These are phyloP conservation scores for Penicillium glabrum DNA, from an alignment of 2,329 filamentous ascomycete genomes.

Conservation along the genomic window DNA sequence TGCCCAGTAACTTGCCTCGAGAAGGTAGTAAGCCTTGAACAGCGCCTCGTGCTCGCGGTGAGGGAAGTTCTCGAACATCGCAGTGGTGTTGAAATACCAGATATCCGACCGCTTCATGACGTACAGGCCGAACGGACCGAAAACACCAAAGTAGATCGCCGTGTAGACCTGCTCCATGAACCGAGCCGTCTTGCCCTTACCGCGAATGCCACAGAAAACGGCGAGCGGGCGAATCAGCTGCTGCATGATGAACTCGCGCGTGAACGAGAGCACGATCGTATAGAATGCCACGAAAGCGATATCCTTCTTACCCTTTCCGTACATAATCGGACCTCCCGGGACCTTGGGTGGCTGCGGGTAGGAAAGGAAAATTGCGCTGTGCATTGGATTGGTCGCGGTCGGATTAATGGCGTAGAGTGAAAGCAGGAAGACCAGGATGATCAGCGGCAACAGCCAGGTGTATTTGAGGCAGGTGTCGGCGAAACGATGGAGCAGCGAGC, in stretches of 20 bases:
- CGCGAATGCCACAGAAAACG: constrained; percentile 65
- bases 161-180: constrained; percentile 98
- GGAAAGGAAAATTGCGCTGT: constrained; percentile 84
- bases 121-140: constrained; percentile 81
- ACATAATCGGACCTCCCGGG: constrained; percentile 60
- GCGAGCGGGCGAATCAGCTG: constrained; percentile 77
- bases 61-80: constrained; percentile 87
- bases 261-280: constrained; percentile 85
- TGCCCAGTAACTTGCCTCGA: constrained; percentile 92
- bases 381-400: constrained; percentile 72
- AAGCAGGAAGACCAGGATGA: constrained; percentile 64
- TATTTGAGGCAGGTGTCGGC: constrained; percentile 48
- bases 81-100: constrained; percentile 91
- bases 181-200: constrained; percentile 75
- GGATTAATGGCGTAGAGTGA: constrained; percentile 74
- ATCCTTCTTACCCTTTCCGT: constrained; percentile 86
- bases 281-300: constrained; percentile 88
- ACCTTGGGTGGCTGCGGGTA: constrained; percentile 67
- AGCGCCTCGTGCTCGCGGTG: constrained; percentile 74
- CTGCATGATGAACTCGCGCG: constrained; percentile 95
- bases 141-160: constrained; percentile 80
- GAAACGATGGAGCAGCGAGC: constrained; percentile 45
- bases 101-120: constrained; percentile 90
- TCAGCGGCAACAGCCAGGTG: constrained; percentile 67
- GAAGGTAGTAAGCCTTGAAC: constrained; percentile 95